Evolutionary conservation across 441 rosid genomes (phyloP).

Genomic region (Aleurites moluccanus): DNA sequence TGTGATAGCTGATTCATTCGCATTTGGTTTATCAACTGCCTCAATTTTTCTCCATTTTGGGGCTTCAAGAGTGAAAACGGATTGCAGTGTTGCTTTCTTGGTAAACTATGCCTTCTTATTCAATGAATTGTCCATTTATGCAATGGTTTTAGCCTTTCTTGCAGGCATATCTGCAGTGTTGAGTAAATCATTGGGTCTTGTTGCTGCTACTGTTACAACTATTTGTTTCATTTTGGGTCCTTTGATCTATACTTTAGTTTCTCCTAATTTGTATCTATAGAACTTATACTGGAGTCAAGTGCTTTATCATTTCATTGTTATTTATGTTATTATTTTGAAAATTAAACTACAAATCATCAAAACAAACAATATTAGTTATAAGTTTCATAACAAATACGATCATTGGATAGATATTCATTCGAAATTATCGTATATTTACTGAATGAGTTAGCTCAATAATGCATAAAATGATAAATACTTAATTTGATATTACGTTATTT

Average conservation of each 20-base stretch:
- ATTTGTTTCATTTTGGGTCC: constrained; percentile 10
- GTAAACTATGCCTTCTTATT: constrained; percentile 4
- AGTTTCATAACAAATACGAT: too few species aligned
- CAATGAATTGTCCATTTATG: constrained; percentile 6
- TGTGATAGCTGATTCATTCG: neutral
- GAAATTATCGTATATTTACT: too few species aligned
- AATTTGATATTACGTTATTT: too few species aligned
- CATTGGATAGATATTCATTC: too few species aligned
- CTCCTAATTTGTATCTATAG: neutral
- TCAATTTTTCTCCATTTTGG: constrained; percentile 28
- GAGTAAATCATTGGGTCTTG: constrained; percentile 1
- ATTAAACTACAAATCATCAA: too few species aligned
- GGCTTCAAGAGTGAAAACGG: constrained; percentile 22
- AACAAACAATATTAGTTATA: too few species aligned
- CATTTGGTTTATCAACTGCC: neutral
- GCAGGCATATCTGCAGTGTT: constrained; percentile 2
- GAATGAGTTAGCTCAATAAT: too few species aligned
- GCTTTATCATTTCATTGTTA: too few species aligned
- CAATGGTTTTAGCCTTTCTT: constrained; percentile 17
- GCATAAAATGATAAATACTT: too few species aligned
- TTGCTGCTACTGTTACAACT: neutral
- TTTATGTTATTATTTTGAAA: too few species aligned
- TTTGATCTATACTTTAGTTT: neutral
- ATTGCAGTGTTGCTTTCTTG: neutral
- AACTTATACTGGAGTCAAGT: neutral